phyloP scores from a whole-genome alignment of 2,329 filamentous ascomycete species.

The Aaosphaeria pasadenensis region DNA sequence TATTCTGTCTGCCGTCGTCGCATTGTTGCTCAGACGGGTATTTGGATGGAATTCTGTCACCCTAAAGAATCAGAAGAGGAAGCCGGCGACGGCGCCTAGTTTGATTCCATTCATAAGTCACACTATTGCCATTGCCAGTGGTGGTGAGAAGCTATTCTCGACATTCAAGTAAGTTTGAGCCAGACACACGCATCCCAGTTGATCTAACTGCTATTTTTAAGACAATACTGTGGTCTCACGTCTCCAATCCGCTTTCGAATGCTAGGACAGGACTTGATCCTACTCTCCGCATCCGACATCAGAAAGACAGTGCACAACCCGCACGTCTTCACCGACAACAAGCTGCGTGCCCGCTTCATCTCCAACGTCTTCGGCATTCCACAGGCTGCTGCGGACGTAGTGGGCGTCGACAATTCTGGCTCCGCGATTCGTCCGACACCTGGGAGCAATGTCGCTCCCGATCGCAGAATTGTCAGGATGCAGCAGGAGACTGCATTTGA shows the following conservation, averaged over 20 bases:
- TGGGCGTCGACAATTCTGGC: neutral
- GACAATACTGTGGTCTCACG: neutral
- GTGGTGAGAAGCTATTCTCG: neutral
- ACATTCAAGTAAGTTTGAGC: neutral
- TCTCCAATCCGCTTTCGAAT: neutral
- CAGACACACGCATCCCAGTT: too few species aligned
- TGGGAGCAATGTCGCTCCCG: neutral
- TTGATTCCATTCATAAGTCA: neutral
- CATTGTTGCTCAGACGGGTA: too few species aligned
- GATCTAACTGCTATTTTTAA: neutral
- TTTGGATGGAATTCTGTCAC: too few species aligned
- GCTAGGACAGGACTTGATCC: neutral
- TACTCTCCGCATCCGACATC: neutral
- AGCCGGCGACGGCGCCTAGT: neutral
- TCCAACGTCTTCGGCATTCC: neutral
- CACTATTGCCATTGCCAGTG: neutral
- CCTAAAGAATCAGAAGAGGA: too few species aligned
- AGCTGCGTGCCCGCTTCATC: neutral
- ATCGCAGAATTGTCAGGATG: neutral
- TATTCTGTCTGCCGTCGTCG: too few species aligned
- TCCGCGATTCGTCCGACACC: neutral
- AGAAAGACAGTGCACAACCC: neutral
- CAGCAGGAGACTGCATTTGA: neutral
- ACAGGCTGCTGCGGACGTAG: neutral
- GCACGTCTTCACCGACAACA: neutral